A percentile compares a stretch with the other conserved stretches of the same genome.
Evolutionary conservation across 495 filamentous ascomycete genomes (phyloP).

Genomic region (Hyaloscypha finlandica): DNA sequence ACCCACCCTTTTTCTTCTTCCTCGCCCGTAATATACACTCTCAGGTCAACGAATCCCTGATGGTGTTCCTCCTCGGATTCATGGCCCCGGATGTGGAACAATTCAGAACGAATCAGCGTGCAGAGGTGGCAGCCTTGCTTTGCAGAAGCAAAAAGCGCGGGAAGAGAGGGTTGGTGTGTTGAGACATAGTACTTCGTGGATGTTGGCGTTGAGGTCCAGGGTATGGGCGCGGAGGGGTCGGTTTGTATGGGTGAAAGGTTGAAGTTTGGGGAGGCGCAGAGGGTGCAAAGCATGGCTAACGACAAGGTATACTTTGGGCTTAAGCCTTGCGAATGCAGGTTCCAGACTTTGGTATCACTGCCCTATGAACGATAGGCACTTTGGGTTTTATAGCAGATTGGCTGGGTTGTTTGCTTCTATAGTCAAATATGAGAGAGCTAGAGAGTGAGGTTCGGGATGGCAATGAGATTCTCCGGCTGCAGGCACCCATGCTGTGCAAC

Average conservation of each 20-base stretch:
- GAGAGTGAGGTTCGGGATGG: no score
- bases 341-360: no score
- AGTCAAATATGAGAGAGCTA: no score
- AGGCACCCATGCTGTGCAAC: no score
- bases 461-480: no score
- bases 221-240: neutral
- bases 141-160: slow-evolving; percentile 2
- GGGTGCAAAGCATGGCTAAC: neutral
- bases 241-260: neutral
- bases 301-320: no score
- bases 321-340: no score
- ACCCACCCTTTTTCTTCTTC: neutral
- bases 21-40: neutral
- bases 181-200: neutral
- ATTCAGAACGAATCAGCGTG: slow-evolving; percentile 2
- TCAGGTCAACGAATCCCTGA: slow-evolving; percentile 1
- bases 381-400: no score
- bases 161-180: slow-evolving; percentile 2
- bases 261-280: slow-evolving; percentile 1
- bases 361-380: no score
- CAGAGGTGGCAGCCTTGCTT: slow-evolving; percentile 9
- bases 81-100: slow-evolving; percentile 5
- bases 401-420: no score
- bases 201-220: neutral
- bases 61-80: neutral